These are phyloP conservation scores for Westerdykella aurantiaca DNA, from an alignment of 2,329 filamentous ascomycete species.

Conservation along the genomic window DNA sequence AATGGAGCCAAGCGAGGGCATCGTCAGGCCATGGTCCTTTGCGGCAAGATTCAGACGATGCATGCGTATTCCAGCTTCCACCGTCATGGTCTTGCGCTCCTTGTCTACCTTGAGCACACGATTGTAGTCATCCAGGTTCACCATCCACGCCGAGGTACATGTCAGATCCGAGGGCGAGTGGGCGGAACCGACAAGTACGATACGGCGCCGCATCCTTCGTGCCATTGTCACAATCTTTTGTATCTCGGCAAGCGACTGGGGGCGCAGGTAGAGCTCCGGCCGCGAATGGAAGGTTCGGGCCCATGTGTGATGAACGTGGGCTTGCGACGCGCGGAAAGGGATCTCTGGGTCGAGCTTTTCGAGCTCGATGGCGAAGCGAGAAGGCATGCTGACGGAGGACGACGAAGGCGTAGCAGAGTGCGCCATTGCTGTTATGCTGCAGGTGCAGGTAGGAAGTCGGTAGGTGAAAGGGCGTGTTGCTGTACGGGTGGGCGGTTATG, in stretches of 20 bases:
- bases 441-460: background rate
- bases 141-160: constrained; percentile 87
- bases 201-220: constrained; percentile 68
- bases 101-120: constrained; percentile 65
- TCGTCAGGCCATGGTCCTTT: constrained; percentile 68
- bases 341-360: constrained; percentile 55
- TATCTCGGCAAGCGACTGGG: constrained; percentile 71
- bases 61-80: constrained; percentile 85
- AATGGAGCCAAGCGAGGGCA: constrained; percentile 92
- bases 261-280: constrained; percentile 87
- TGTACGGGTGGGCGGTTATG: too few species aligned
- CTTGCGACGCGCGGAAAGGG: constrained; percentile 68
- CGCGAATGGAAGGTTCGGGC: constrained; percentile 84
- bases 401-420: constrained; percentile 7
- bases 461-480: background rate
- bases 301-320: constrained; percentile 86
- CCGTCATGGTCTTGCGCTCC: constrained; percentile 61
- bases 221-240: constrained; percentile 79
- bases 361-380: constrained; percentile 49
- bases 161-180: constrained; percentile 92
- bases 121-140: constrained; percentile 84
- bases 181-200: constrained; percentile 82
- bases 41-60: constrained; percentile 67
- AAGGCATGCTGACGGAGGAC: constrained; percentile 28
- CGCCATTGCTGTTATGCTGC: constrained; percentile 15